Evolutionary conservation across 2,329 filamentous ascomycete species (phyloP).

Genomic region (Cercospora sp.): DNA sequence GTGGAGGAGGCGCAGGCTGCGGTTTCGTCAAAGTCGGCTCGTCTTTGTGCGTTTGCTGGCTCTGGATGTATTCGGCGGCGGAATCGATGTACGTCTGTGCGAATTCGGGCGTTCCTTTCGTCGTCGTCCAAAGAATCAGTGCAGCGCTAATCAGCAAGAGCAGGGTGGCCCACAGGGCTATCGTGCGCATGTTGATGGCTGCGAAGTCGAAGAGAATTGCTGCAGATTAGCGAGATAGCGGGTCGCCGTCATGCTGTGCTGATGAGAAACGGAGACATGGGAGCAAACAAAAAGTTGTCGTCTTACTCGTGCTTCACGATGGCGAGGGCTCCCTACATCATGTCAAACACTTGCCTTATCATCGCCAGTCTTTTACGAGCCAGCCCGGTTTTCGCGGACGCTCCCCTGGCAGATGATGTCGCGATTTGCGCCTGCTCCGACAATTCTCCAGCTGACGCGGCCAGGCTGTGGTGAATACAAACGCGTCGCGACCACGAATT

Average conservation of each 20-base stretch:
- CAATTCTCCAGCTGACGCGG: not conserved
- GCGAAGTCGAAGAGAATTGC: not conserved
- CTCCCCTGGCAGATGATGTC: slow-evolving; percentile 2
- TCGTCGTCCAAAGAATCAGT: slow-evolving; percentile 24
- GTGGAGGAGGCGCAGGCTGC: slow-evolving; percentile 7
- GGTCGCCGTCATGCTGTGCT: slow-evolving; percentile 2
- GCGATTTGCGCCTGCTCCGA: not conserved
- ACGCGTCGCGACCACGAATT: not conserved
- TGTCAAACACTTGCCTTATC: not conserved
- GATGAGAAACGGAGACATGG: not conserved
- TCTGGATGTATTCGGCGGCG: slow-evolving; percentile 14
- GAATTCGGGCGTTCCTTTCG: slow-evolving; percentile 13
- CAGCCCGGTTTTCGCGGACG: not conserved
- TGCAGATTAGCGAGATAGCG: not conserved
- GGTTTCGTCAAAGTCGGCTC: not conserved
- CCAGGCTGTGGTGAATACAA: not conserved
- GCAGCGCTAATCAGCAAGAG: slow-evolving; percentile 20
- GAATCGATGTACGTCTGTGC: slow-evolving; percentile 12
- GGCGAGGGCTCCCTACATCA: not conserved
- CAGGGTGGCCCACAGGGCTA: slow-evolving; percentile 25
- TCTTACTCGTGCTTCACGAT: not conserved
- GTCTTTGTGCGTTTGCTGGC: slow-evolving; percentile 12
- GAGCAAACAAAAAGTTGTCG: not conserved
- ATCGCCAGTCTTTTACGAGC: not conserved
- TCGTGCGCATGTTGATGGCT: slow-evolving; percentile 21